Base-by-base conservation (phyloP, 305 asterid genomes). In the Solanum aculeatissimum region DNA sequence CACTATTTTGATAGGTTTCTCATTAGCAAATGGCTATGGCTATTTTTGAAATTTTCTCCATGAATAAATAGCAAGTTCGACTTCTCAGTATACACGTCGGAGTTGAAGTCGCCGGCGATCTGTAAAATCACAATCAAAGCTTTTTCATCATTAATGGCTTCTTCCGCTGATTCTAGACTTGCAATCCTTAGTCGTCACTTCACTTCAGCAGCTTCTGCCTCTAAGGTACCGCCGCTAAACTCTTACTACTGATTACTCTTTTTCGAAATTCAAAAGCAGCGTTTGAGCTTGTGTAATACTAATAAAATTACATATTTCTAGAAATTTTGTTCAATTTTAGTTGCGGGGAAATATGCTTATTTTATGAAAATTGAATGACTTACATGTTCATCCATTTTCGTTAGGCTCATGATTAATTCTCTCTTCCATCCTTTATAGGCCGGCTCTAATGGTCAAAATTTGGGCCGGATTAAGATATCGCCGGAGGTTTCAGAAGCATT, bases 401-500 rank as follows among this genome's bases (percentile, higher is more conserved):
- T 47, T 47, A 0, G 51, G 11, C 51, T 12, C 51, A 43, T n/a
- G 38, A 9, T 47, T 85, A 68, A 68, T 45, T 80, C 38, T 58
- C 53, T 62, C 11, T 38, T 66, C 82, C 69, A 82, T 47, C 10
- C 47, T 86, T 82, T 68, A 9, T 84, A 93, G 98, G 91, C 87
- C 47, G 86, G 85, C 4, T 23, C 10, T 51, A 66, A 21, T 6
- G 72, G 77, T 81, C 78, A 80, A 15, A 9, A 45, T 88, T 87
- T 83, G 71, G 85, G 32, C 66, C 38, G 81, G 21, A 75, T 95
- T 62, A 95, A 94, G 93, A 83, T 93, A 84, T 93, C 97, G 12
- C 80, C 83, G 13, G 91, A 92, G 92, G 98, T 97, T 89, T 88
- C 94, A 18, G 94, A 91, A 86, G 99, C 98, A 85, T 88, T 97